Evolutionary conservation across 352 stramenopile genomes (phyloP), one percentile per base, ranked within the genome.

Genomic region (Pythium sp.): DNA sequence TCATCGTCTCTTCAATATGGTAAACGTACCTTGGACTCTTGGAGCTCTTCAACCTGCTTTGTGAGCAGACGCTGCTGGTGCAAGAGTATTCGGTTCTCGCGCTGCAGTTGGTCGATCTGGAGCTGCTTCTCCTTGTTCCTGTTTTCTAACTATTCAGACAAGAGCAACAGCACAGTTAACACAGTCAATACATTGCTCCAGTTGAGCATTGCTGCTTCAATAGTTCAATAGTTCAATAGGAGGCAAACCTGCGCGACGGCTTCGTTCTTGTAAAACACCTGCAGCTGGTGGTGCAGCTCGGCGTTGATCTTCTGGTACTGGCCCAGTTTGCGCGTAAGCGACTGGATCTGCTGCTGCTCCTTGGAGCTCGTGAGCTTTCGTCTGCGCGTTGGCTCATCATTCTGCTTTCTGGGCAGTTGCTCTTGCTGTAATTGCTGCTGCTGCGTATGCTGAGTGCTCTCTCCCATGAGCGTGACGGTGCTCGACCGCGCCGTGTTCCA

Each of bases 31-130:
- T 87, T 79, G 41, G 75, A 68, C n/a, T 79, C 80, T 60, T 88
- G 73, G 0, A 91, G 69, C 53, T 88, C 78, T 53, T 91, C 80
- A n/a, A 93, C 70, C 26, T 88, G 74, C 51, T 87, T 90, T 6
- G 65, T 63, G 9, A 93, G 62, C 15, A 76, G 53, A 0, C 82
- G 69, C 46, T 91, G 81, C 38, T 90, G 76, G 41, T 90, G 82
- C 49, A 76, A 70, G 43, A 94, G 64, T 46, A 78, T 72, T 14
- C 72, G 67, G 55, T 93, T 94, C 55, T 94, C 83, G 4, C 82
- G 73, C 24, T 65, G 32, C 1, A 94, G 60, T n/a, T 84, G 62
- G 2, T 92, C 80, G 28, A 93, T 82, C 30, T 77, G 73, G 15
- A 78, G 74, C 57, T 91, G 79, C 63, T 84, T 90, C 53, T 90